A percentile compares a stretch with the other conserved stretches of the same genome.
Evolutionary conservation across 1,284 basidiomycete species (phyloP).

Genomic region (Filobasidium uniguttulatum): DNA sequence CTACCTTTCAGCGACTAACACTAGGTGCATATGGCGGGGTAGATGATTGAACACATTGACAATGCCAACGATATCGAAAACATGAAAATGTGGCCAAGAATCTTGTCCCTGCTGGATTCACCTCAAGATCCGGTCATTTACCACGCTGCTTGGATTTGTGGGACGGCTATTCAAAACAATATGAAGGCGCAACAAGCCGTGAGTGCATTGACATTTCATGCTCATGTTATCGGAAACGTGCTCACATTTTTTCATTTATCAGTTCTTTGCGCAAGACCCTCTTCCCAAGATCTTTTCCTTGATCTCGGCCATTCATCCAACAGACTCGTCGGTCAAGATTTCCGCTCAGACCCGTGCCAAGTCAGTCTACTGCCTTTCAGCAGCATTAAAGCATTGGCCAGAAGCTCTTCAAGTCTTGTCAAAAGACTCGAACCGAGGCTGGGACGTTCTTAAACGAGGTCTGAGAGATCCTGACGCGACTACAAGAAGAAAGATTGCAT

Average conservation of each 20-base stretch:
- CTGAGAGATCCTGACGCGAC: constrained; percentile 56
- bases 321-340: constrained; percentile 28
- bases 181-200: constrained; percentile 75
- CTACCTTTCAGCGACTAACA: too few species aligned
- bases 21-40: too few species aligned
- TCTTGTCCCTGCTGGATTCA: constrained; percentile 54
- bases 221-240: too few species aligned
- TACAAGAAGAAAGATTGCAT: constrained; percentile 70
- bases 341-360: constrained; percentile 52
- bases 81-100: constrained; percentile 71
- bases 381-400: constrained; percentile 57
- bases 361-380: constrained; percentile 74
- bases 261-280: constrained; percentile 52
- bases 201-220: constrained; percentile 30
- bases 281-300: constrained; percentile 53
- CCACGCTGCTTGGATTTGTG: constrained; percentile 77
- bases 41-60: constrained; percentile 87
- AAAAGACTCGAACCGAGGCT: constrained; percentile 18
- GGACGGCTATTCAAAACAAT: constrained; percentile 92
- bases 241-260: neutral
- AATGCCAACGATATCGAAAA: constrained; percentile 86
- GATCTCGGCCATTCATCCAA: constrained; percentile 43
- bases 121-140: constrained; percentile 51
- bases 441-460: constrained; percentile 20
- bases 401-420: constrained; percentile 19